A percentile compares a stretch with the other conserved stretches of the same genome.
Evolutionary conservation across 2,329 filamentous ascomycete genomes (phyloP).

Genomic region (Ceratocystis eucalypticola): DNA sequence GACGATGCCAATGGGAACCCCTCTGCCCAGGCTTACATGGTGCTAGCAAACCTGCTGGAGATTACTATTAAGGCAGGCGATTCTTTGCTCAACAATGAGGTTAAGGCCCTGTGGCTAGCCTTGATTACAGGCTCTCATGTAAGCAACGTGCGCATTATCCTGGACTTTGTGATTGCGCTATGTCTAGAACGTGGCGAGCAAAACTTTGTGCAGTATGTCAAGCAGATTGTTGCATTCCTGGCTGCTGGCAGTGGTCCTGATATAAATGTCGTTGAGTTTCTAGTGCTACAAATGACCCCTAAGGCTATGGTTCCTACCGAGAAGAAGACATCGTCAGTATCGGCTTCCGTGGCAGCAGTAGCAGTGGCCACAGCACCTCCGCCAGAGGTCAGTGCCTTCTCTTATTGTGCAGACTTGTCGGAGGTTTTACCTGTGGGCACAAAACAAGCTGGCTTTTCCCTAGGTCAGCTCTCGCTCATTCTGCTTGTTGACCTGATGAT

Average conservation of each 20-base stretch:
- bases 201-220: constrained; percentile 95
- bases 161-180: constrained; percentile 91
- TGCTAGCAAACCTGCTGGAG: constrained; percentile 87
- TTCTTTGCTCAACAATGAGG: constrained; percentile 66
- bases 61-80: constrained; percentile 68
- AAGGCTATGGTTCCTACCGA: constrained; percentile 95
- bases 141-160: constrained; percentile 83
- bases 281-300: constrained; percentile 79
- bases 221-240: constrained; percentile 93
- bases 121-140: constrained; percentile 83
- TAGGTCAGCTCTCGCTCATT: constrained; percentile 86
- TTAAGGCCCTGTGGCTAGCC: constrained; percentile 94
- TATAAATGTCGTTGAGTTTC: constrained; percentile 84
- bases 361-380: constrained; percentile 50
- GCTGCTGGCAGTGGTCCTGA: constrained; percentile 41
- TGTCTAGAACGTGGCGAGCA: constrained; percentile 91
- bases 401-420: constrained; percentile 77
- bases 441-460: constrained; percentile 82
- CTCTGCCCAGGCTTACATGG: constrained; percentile 82
- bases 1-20: constrained; percentile 84
- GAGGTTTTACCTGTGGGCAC: constrained; percentile 71
- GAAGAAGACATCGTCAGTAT: constrained; percentile 37
- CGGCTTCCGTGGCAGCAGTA: not conserved
- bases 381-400: constrained; percentile 58
- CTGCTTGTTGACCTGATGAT: constrained; percentile 93